phyloP scores from a whole-genome alignment of 805 yeast genomes.

The Naumovozyma dairenensis region DNA sequence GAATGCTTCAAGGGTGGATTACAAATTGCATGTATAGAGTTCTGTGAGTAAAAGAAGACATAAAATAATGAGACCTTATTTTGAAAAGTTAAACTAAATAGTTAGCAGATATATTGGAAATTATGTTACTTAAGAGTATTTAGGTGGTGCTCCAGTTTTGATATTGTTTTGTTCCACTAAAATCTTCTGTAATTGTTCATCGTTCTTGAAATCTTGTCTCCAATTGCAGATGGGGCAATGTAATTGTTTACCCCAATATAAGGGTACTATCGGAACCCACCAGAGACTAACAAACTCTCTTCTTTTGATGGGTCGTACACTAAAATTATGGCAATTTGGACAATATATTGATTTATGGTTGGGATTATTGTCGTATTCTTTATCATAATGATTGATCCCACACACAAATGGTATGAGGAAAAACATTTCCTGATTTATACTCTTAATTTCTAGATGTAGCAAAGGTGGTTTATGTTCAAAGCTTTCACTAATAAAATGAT shows the following conservation, averaged over 20 bases:
- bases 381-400: conserved; percentile 29
- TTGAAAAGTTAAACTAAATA: too few species aligned
- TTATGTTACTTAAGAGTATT: too few species aligned
- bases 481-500: too few species aligned
- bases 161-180: conserved; percentile 6
- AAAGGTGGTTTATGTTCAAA: too few species aligned
- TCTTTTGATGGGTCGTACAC: conserved; percentile 43
- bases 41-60: too few species aligned
- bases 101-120: too few species aligned
- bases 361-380: conserved; percentile 22
- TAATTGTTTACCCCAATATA: conserved; percentile 42
- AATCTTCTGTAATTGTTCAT: conserved; percentile 27
- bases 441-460: too few species aligned
- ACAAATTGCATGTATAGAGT: too few species aligned
- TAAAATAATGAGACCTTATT: too few species aligned
- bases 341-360: conserved; percentile 32
- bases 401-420: conserved; percentile 28
- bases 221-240: conserved; percentile 45
- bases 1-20: too few species aligned
- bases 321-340: conserved; percentile 48
- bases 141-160: too few species aligned
- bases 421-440: conserved; percentile 7
- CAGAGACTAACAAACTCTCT: conserved; percentile 45
- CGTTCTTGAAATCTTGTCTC: conserved; percentile 31
- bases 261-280: conserved; percentile 46